Percentiles rank a stretch among this genome's conserved stretches.
Conservation (phyloP, 2,329 filamentous ascomycete species). For the Colletotrichum siamense region DNA sequence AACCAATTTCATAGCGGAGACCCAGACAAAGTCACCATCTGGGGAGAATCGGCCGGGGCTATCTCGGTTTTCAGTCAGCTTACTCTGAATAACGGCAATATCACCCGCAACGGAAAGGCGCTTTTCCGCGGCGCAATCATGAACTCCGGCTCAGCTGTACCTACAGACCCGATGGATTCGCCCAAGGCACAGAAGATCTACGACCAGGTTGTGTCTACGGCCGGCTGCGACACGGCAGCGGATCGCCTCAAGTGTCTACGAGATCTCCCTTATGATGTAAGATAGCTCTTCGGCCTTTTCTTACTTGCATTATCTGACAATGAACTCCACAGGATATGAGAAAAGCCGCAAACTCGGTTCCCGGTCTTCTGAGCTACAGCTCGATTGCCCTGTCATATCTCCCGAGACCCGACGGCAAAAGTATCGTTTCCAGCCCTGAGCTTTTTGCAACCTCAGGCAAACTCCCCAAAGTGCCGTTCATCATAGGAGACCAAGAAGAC, state of each 20-base stretch:
- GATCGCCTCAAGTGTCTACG: conserved; percentile 63
- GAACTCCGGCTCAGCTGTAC: conserved; percentile 60
- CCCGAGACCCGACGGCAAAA: conserved; percentile 63
- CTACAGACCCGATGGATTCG: conserved; percentile 58
- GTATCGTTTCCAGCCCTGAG: conserved; percentile 60
- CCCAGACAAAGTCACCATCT: conserved; percentile 67
- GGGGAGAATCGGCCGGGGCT: conserved; percentile 64
- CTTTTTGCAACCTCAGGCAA: conserved; percentile 48
- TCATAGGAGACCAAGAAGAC: conserved; percentile 69
- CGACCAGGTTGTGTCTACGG: conserved; percentile 52
- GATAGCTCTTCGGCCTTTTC: conserved; percentile 54
- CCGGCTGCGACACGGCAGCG: conserved; percentile 54
- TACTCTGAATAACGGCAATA: conserved; percentile 64
- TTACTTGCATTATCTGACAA: conserved; percentile 59
- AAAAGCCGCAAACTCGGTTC: conserved; percentile 63
- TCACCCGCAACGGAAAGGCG: conserved; percentile 54
- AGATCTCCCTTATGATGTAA: conserved; percentile 58
- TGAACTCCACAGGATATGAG: conserved; percentile 48
- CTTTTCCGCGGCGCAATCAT: conserved; percentile 71
- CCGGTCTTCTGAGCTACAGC: conserved; percentile 58
- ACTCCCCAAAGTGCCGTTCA: conserved; percentile 65
- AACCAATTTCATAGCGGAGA: conserved; percentile 53
- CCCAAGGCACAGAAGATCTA: conserved; percentile 61
- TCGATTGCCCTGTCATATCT: conserved; percentile 65
- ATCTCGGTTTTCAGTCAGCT: conserved; percentile 70